Evolutionary conservation across 2,329 filamentous ascomycete genomes (phyloP).

Genomic region (Lachnellula suecica): DNA sequence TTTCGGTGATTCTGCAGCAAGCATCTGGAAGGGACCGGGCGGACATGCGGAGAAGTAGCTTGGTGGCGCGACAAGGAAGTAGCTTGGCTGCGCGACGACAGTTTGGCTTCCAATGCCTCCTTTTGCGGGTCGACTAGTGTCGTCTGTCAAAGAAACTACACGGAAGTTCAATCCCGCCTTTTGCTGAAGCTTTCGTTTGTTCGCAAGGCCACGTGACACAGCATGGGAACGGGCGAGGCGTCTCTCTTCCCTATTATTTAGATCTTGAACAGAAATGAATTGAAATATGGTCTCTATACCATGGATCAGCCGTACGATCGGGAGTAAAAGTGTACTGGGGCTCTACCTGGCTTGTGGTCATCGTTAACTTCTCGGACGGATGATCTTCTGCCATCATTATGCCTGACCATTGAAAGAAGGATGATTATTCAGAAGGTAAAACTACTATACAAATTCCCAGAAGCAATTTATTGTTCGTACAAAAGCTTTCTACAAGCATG

Average conservation of each 20-base stretch:
- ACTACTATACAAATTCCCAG: too few species aligned
- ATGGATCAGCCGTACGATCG: too few species aligned
- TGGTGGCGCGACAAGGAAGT: not conserved
- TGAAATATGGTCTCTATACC: too few species aligned
- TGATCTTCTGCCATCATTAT: too few species aligned
- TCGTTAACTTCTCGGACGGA: too few species aligned
- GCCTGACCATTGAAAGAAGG: too few species aligned
- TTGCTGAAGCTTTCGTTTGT: constrained; percentile 31
- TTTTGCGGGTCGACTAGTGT: too few species aligned
- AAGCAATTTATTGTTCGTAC: too few species aligned
- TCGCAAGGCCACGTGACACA: constrained; percentile 28
- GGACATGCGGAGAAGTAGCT: constrained; percentile 3
- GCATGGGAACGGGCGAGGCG: constrained; percentile 34
- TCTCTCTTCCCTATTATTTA: constrained; percentile 21
- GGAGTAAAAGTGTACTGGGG: too few species aligned
- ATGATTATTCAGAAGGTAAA: too few species aligned
- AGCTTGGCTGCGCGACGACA: not conserved
- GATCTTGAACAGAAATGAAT: constrained; percentile 23
- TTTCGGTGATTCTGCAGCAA: constrained; percentile 24
- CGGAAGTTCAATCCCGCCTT: constrained; percentile 29
- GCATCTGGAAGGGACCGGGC: constrained; percentile 25
- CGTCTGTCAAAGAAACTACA: constrained; percentile 13
- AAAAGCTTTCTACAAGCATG: too few species aligned
- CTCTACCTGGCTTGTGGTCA: too few species aligned
- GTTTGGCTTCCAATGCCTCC: constrained; percentile 1